These are phyloP conservation scores for Fusarium virguliforme DNA, from an alignment of 2,329 filamentous ascomycete species.

Conservation along the genomic window DNA sequence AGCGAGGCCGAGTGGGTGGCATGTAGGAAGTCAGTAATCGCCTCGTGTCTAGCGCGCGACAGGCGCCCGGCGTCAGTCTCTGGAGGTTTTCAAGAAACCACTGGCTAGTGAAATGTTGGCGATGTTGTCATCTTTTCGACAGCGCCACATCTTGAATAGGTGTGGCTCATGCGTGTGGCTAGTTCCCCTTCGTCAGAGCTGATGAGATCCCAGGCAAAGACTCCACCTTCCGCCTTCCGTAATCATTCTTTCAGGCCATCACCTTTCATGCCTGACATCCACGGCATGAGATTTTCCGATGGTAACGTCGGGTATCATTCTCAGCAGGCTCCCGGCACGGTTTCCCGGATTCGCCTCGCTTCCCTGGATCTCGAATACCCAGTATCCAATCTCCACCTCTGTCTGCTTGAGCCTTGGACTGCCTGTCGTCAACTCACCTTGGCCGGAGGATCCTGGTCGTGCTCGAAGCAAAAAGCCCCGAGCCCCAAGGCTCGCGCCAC, in stretches of 20 bases:
- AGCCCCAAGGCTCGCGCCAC: constrained; percentile 30
- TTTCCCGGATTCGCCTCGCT: constrained; percentile 2
- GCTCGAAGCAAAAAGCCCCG: constrained; percentile 30
- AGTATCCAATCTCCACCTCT: constrained; percentile 9
- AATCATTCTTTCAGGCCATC: background rate
- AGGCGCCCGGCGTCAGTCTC: constrained; percentile 40
- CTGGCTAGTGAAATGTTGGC: constrained; percentile 29
- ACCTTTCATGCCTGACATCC: constrained; percentile 1
- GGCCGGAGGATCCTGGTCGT: constrained; percentile 4
- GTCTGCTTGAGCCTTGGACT: constrained; percentile 7
- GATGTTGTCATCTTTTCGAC: constrained; percentile 46
- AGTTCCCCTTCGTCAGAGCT: background rate
- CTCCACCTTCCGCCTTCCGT: background rate
- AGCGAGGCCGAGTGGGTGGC: constrained; percentile 19
- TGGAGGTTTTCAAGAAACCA: constrained; percentile 29
- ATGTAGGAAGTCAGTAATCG: constrained; percentile 18
- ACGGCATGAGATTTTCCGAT: constrained; percentile 1
- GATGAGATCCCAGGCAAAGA: background rate
- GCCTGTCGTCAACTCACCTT: constrained; percentile 3
- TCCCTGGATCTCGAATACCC: background rate
- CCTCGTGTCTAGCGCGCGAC: constrained; percentile 37
- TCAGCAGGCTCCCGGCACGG: background rate
- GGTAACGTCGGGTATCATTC: constrained; percentile 9
- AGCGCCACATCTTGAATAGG: constrained; percentile 28
- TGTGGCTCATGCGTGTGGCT: constrained; percentile 45